These are phyloP conservation scores for Globisporangium nodosum DNA, from an alignment of 352 stramenopile genomes.

Conservation along the genomic window DNA sequence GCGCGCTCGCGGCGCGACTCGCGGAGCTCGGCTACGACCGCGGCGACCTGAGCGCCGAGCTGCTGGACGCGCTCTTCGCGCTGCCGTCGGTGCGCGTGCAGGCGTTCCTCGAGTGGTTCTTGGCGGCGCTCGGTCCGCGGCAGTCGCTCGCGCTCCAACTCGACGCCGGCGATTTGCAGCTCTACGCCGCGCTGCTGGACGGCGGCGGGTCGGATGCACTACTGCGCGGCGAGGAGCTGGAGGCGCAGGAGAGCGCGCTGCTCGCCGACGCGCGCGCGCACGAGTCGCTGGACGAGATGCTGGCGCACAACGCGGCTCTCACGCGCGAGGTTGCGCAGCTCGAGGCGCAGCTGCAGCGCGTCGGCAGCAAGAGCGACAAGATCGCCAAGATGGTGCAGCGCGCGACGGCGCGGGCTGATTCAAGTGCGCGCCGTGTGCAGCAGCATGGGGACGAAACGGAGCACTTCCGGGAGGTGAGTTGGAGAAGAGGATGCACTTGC, in stretches of 20 bases:
- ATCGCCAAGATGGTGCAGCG: slow-evolving; percentile 24
- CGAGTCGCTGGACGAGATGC: slow-evolving; percentile 25
- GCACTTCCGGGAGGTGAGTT: slow-evolving; percentile 19
- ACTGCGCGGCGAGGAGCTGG: slow-evolving; percentile 18
- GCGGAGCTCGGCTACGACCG: slow-evolving; percentile 32
- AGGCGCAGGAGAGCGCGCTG: slow-evolving; percentile 14
- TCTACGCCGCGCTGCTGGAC: slow-evolving; percentile 24
- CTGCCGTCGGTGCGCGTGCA: slow-evolving; percentile 36
- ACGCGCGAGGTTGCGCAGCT: slow-evolving; percentile 24
- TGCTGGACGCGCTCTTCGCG: slow-evolving; percentile 31
- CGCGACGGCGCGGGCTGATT: slow-evolving; percentile 6
- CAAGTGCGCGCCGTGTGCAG: slow-evolving; percentile 1
- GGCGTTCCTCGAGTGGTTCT: slow-evolving; percentile 41
- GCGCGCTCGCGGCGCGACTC: slow-evolving; percentile 26
- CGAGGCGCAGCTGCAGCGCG: slow-evolving; percentile 20
- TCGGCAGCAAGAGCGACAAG: slow-evolving; percentile 22
- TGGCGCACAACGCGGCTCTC: slow-evolving; percentile 15
- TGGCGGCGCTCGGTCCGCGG: slow-evolving; percentile 21
- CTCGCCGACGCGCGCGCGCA: slow-evolving; percentile 10
- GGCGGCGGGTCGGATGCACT: slow-evolving; percentile 5
- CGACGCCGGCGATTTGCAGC: slow-evolving; percentile 16
- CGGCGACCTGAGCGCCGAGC: slow-evolving; percentile 21
- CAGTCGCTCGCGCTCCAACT: slow-evolving; percentile 25
- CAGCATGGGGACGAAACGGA: slow-evolving; percentile 7
- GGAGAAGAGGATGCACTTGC: not conserved